A percentile compares a stretch with the other conserved stretches of the same genome.
Conservation (phyloP, 2,329 filamentous ascomycete genomes). For the Teratosphaeria epicoccoides region DNA sequence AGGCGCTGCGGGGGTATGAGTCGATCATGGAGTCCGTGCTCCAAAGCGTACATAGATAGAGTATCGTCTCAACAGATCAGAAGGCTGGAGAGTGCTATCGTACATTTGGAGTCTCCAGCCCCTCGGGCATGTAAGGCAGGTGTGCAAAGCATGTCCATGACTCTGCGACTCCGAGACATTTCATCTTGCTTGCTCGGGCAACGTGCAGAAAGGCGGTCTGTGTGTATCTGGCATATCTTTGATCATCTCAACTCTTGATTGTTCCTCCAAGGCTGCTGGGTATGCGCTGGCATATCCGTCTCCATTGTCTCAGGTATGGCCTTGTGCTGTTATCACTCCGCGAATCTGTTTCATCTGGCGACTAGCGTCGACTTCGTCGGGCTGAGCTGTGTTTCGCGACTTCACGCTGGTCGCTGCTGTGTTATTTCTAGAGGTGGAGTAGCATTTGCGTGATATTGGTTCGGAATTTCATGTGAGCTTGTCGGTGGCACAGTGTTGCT, state of each 20-base stretch:
- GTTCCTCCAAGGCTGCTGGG: not conserved
- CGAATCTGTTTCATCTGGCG: not conserved
- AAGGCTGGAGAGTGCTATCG: not conserved
- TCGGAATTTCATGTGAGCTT: not conserved
- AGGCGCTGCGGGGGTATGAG: too few relatives aligned
- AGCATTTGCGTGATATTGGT: not conserved
- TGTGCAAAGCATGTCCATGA: not conserved
- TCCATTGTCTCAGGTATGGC: not conserved
- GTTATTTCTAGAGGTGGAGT: not conserved
- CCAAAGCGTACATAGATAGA: too few relatives aligned
- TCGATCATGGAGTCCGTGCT: too few relatives aligned
- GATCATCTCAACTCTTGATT: not conserved
- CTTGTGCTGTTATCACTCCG: not conserved
- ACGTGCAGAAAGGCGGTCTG: not conserved
- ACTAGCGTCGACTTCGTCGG: not conserved
- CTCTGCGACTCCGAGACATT: not conserved
- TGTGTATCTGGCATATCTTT: not conserved
- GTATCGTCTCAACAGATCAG: not conserved
- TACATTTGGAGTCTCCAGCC: not conserved
- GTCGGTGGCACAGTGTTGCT: not conserved
- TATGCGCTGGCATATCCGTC: not conserved
- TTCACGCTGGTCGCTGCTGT: not conserved
- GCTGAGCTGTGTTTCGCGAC: not conserved
- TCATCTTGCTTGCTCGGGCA: not conserved
- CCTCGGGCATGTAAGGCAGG: not conserved